Percentiles rank a stretch among this genome's conserved stretches.
phyloP scores from a whole-genome alignment of 441 rosid genomes.

The Populus hybrid region DNA sequence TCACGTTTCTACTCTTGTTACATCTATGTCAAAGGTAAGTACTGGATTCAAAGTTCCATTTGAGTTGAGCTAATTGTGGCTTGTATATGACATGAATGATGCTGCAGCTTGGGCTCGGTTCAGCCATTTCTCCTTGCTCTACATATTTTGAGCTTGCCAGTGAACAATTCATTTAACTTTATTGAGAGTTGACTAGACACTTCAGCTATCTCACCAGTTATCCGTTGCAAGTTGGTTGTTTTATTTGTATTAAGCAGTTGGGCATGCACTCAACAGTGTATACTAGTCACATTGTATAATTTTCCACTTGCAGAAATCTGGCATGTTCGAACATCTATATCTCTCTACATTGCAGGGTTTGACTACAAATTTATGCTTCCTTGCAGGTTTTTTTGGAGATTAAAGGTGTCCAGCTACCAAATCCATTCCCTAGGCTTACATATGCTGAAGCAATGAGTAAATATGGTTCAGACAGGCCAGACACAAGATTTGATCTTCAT shows the following conservation, averaged over 20 bases:
- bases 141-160: not conserved
- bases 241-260: not conserved
- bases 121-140: not conserved
- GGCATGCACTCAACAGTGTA: not conserved
- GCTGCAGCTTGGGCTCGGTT: not conserved
- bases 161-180: not conserved
- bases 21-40: not conserved
- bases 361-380: conserved; percentile 10
- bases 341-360: not conserved
- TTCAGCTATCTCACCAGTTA: not conserved
- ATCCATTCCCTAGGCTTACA: conserved; percentile 88
- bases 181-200: not conserved
- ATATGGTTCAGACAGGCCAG: conserved; percentile 96
- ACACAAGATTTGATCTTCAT: conserved; percentile 84
- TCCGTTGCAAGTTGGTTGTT: not conserved
- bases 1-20: not conserved
- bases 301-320: conserved; percentile 14
- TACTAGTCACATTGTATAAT: not conserved
- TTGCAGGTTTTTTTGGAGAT: conserved; percentile 81
- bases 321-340: not conserved
- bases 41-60: not conserved
- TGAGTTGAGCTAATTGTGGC: not conserved
- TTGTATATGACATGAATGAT: not conserved
- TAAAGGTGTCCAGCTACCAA: conserved; percentile 72
- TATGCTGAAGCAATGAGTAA: conserved; percentile 83